Conservation (phyloP, 352 stramenopile genomes). For the Phytophthora pini region DNA sequence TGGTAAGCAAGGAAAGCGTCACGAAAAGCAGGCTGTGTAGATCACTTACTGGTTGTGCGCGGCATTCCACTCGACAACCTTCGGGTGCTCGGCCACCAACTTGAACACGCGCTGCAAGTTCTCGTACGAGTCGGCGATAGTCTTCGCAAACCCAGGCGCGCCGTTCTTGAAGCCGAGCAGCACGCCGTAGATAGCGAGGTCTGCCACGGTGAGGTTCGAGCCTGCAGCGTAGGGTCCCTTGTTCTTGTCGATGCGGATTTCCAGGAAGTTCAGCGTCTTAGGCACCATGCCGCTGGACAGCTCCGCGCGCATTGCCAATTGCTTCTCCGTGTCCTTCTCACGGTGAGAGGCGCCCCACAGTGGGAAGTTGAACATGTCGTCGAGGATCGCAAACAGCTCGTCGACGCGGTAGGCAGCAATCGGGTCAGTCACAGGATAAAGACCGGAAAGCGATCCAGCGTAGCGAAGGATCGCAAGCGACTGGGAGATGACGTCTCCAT, state of each 20-base stretch:
- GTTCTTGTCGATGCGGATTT: constrained; percentile 55
- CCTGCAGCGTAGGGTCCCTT: constrained; percentile 45
- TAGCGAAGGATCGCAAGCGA: constrained; percentile 71
- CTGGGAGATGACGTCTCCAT: constrained; percentile 56
- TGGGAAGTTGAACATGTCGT: constrained; percentile 51
- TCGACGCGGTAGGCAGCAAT: constrained; percentile 51
- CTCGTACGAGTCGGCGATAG: constrained; percentile 41
- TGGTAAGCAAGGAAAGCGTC: not conserved
- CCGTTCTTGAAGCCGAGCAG: constrained; percentile 47
- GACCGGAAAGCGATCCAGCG: constrained; percentile 54
- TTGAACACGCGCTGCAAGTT: constrained; percentile 49
- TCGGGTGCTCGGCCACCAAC: constrained; percentile 48
- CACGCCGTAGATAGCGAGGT: constrained; percentile 56
- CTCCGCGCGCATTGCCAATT: constrained; percentile 46
- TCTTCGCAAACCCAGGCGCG: constrained; percentile 33
- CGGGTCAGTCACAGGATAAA: constrained; percentile 53
- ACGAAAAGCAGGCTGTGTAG: not conserved
- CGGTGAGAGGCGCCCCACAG: constrained; percentile 29
- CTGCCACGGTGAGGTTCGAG: constrained; percentile 50
- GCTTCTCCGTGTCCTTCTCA: constrained; percentile 44
- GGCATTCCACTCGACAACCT: constrained; percentile 64
- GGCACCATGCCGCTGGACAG: constrained; percentile 43
- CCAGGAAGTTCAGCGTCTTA: constrained; percentile 47
- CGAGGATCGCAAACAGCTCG: constrained; percentile 45
- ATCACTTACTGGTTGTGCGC: constrained; percentile 35